A percentile compares a stretch with the other conserved stretches of the same genome.
These are phyloP conservation scores for Fraxinus albicans DNA, from an alignment of 305 asterid genomes.

Conservation along the genomic window DNA sequence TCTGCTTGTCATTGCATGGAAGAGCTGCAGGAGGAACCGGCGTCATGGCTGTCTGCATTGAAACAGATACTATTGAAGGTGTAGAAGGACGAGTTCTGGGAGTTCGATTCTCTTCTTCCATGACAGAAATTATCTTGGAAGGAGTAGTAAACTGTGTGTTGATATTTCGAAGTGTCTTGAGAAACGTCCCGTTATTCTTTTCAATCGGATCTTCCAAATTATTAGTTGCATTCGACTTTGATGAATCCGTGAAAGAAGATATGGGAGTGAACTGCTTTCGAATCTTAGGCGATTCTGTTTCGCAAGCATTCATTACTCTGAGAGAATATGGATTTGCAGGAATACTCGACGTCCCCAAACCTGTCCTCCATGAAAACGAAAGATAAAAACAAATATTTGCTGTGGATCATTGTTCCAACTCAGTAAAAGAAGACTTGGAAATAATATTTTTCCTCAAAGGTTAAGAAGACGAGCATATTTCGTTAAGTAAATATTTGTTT, in stretches of 20 bases:
- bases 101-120: slow-evolving; percentile 65
- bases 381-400: not conserved
- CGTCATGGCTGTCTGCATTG: slow-evolving; percentile 52
- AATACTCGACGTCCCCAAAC: slow-evolving; percentile 39
- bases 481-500: not conserved
- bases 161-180: slow-evolving; percentile 48
- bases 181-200: slow-evolving; percentile 52
- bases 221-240: slow-evolving; percentile 36
- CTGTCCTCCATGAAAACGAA: slow-evolving; percentile 33
- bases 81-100: slow-evolving; percentile 63
- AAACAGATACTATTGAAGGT: slow-evolving; percentile 56
- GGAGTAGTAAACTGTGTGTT: slow-evolving; percentile 60
- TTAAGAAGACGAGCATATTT: not conserved
- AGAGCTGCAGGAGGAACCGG: not conserved
- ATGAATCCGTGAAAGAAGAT: slow-evolving; percentile 39
- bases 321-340: slow-evolving; percentile 32
- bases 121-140: slow-evolving; percentile 41
- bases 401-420: not conserved
- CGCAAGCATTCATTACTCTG: slow-evolving; percentile 17
- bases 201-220: slow-evolving; percentile 51
- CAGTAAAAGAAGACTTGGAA: not conserved
- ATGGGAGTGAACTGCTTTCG: slow-evolving; percentile 52
- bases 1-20: slow-evolving; percentile 17
- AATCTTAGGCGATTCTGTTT: slow-evolving; percentile 25
- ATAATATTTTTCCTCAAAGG: not conserved